Evolutionary conservation across 202 grass and related monocot genomes (phyloP).

Genomic region (Sporobolus alterniflorus): DNA sequence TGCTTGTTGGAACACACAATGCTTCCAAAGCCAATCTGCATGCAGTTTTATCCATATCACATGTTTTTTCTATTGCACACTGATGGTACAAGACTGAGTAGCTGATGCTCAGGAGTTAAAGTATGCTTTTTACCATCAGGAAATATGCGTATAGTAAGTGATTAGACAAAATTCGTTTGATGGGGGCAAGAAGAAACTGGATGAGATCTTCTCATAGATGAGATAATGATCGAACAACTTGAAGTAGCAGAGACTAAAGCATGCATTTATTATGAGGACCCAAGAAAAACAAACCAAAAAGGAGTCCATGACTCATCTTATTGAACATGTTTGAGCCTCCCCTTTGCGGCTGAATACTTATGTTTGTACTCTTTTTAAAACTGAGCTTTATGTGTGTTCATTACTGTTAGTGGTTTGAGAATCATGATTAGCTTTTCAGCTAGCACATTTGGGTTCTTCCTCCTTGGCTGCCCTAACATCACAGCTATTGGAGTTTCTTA

Average conservation of each 20-base stretch:
- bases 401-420: constrained; percentile 22
- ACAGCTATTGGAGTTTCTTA: constrained; percentile 28
- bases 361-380: constrained; percentile 15
- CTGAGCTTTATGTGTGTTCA: constrained; percentile 11
- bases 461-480: constrained; percentile 27
- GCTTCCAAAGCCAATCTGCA: neutral
- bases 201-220: neutral
- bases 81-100: neutral
- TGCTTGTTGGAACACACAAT: neutral
- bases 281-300: neutral
- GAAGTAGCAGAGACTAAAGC: constrained; percentile 15
- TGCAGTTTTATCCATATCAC: constrained; percentile 1
- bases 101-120: neutral
- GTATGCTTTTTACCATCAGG: neutral
- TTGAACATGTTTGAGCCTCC: constrained; percentile 14
- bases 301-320: neutral
- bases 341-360: neutral
- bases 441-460: constrained; percentile 27
- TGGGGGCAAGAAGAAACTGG: neutral
- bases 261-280: neutral
- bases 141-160: neutral
- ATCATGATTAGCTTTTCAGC: constrained; percentile 25
- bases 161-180: constrained; percentile 1
- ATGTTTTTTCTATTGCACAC: neutral
- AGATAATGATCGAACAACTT: constrained; percentile 9